Percentiles rank a stretch among this genome's conserved stretches.
Evolutionary conservation across 2,329 filamentous ascomycete genomes (phyloP).

Genomic region (Rhexocercosporidium sp.): DNA sequence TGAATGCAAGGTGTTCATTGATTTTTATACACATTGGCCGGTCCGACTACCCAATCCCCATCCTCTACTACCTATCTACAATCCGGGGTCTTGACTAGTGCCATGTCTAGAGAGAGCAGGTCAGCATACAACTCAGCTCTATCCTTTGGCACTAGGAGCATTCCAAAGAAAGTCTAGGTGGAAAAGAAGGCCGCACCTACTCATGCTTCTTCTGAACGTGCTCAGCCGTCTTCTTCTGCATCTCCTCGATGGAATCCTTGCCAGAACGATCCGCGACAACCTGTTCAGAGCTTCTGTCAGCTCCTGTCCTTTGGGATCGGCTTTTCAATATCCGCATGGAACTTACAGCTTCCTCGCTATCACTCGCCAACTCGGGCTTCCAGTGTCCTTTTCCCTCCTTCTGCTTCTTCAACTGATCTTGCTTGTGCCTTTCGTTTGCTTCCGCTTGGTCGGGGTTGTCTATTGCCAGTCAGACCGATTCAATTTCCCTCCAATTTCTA

Average conservation of each 20-base stretch:
- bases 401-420: constrained; percentile 68
- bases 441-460: constrained; percentile 42
- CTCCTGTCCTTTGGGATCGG: neutral
- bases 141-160: neutral
- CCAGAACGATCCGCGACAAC: constrained; percentile 35
- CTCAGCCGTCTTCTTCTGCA: constrained; percentile 56
- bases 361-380: constrained; percentile 77
- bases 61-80: constrained; percentile 19
- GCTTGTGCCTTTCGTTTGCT: constrained; percentile 62
- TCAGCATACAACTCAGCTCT: constrained; percentile 15
- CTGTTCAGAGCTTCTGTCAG: constrained; percentile 20
- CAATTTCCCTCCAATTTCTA: neutral
- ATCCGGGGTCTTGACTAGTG: constrained; percentile 37
- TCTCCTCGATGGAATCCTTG: constrained; percentile 57
- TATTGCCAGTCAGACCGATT: constrained; percentile 6
- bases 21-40: neutral
- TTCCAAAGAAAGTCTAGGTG: constrained; percentile 1
- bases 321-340: neutral
- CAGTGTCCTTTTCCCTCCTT: constrained; percentile 74
- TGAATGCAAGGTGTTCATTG: neutral
- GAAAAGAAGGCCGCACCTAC: constrained; percentile 31
- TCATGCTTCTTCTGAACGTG: constrained; percentile 38
- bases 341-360: constrained; percentile 77
- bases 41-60: neutral
- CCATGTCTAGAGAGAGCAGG: constrained; percentile 29